Evolutionary conservation across 257 asterid genomes (phyloP).

Genomic region (Jasminum sambac): DNA sequence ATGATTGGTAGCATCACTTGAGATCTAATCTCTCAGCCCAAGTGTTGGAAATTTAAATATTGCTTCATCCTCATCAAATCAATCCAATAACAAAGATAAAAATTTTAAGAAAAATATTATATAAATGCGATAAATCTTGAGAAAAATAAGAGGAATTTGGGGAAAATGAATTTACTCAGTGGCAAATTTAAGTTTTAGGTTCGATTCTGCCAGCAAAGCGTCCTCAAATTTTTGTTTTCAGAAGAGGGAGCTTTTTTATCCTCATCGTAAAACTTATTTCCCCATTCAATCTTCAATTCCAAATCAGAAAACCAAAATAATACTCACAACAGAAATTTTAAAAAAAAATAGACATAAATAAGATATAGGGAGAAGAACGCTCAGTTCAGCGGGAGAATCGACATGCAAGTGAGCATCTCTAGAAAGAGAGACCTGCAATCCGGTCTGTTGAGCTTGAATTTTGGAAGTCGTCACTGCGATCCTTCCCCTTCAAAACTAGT

Average conservation of each 20-base stretch:
- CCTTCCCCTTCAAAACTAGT: not conserved
- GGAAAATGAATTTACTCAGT: slow-evolving; percentile 45
- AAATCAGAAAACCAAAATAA: not conserved
- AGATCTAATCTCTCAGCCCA: slow-evolving; percentile 56
- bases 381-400: slow-evolving; percentile 95
- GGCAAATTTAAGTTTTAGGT: slow-evolving; percentile 58
- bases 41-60: slow-evolving; percentile 51
- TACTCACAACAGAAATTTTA: not conserved
- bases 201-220: slow-evolving; percentile 86
- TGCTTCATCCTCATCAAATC: slow-evolving; percentile 54
- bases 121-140: not conserved
- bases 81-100: not conserved
- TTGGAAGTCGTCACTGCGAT: slow-evolving; percentile 66
- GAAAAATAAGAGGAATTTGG: not conserved
- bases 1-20: slow-evolving; percentile 34
- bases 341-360: not conserved
- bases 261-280: slow-evolving; percentile 44
- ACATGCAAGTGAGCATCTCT: slow-evolving; percentile 51
- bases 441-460: slow-evolving; percentile 97
- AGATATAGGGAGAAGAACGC: slow-evolving; percentile 38
- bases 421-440: slow-evolving; percentile 56
- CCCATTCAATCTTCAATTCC: not conserved
- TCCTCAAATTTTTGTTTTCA: slow-evolving; percentile 57
- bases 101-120: not conserved
- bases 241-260: slow-evolving; percentile 95